These are phyloP conservation scores for Eucalyptus coolabah DNA, from an alignment of 345 rosid species.

Conservation along the genomic window DNA sequence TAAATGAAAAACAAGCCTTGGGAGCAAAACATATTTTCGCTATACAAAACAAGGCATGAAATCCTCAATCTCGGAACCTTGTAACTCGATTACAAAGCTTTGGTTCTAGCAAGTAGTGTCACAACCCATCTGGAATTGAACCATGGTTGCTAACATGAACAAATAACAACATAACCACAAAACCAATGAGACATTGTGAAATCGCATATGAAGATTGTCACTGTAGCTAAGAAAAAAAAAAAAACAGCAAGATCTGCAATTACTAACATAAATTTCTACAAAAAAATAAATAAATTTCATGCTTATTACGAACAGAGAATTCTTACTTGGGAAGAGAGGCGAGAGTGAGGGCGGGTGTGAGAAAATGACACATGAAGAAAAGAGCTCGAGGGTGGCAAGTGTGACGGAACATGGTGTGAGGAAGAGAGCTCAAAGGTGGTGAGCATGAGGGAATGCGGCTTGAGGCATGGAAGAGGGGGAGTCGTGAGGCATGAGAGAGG, in stretches of 20 bases:
- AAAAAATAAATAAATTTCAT: rapidly evolving
- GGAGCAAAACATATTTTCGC: background rate
- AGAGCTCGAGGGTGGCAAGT: rapidly evolving
- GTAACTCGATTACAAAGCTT: background rate
- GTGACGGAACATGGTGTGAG: too few species aligned
- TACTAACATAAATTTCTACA: too few species aligned
- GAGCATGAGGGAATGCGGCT: too few species aligned
- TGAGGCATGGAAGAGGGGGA: too few species aligned
- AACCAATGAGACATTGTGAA: too few species aligned
- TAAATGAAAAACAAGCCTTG: background rate
- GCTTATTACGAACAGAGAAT: rapidly evolving
- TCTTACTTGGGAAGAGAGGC: too few species aligned
- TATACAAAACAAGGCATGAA: background rate
- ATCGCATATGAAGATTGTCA: rapidly evolving
- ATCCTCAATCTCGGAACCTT: background rate
- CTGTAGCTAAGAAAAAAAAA: too few species aligned
- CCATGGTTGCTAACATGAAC: background rate
- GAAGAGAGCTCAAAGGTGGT: too few species aligned
- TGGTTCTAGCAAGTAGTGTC: background rate
- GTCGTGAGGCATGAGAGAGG: too few species aligned
- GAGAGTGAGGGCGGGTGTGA: too few species aligned
- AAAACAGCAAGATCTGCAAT: too few species aligned
- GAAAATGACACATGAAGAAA: too few species aligned
- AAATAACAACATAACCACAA: background rate
- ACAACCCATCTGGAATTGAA: background rate